phyloP scores from a whole-genome alignment of 345 rosid species.

The Hibiscus mutabilis region DNA sequence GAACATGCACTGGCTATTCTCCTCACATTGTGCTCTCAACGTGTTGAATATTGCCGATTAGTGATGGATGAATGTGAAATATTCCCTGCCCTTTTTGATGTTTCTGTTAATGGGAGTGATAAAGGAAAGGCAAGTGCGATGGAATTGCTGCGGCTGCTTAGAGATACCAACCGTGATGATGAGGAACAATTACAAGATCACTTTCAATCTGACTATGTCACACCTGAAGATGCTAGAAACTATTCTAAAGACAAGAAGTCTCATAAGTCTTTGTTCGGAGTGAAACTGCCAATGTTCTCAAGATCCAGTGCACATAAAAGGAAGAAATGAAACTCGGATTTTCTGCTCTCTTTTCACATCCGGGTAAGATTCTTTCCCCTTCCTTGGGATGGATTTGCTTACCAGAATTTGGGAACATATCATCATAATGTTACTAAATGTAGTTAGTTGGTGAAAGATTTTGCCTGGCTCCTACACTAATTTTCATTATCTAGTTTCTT shows the following conservation, averaged over 20 bases:
- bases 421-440: background rate
- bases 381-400: constrained; percentile 4
- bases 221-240: constrained; percentile 17
- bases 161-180: constrained; percentile 21
- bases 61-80: constrained; percentile 57
- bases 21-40: constrained; percentile 33
- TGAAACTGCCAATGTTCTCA: constrained; percentile 20
- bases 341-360: constrained; percentile 8
- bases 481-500: constrained; percentile 2
- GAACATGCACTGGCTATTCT: constrained; percentile 48
- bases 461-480: constrained; percentile 1
- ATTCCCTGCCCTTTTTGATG: constrained; percentile 40
- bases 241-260: constrained; percentile 26
- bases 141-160: constrained; percentile 65
- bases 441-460: constrained; percentile 13
- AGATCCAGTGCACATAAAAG: constrained; percentile 20
- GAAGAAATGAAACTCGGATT: constrained; percentile 31
- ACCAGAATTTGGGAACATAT: constrained; percentile 7
- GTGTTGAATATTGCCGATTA: constrained; percentile 40
- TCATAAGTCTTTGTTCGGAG: constrained; percentile 32
- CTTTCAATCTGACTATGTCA: too few species aligned
- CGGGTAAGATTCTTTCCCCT: constrained; percentile 18
- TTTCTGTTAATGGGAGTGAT: constrained; percentile 57
- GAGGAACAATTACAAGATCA: too few species aligned
- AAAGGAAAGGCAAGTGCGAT: constrained; percentile 47